Base-by-base conservation (phyloP, 2,329 filamentous ascomycete genomes). In the Lachnellula subtilissima region DNA sequence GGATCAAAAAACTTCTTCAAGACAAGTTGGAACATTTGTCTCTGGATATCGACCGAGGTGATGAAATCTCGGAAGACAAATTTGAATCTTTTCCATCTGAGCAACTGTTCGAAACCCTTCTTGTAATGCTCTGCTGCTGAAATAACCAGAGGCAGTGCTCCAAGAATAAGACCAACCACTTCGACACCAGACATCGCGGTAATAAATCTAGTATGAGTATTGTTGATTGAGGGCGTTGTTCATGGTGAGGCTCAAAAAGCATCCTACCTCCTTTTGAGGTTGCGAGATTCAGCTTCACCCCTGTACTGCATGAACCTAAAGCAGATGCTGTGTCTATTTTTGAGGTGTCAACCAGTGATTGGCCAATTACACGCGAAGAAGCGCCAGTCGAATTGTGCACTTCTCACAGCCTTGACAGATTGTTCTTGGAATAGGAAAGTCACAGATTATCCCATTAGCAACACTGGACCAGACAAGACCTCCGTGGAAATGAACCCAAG, bases 21-120 rank as follows among this genome's bases (percentile, higher is more conserved):
- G 15, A 59, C 54, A 25, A 59, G 43, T 32, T 62, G 54, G 32
- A 66, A 66, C 7, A 66, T 25, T 23, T 62, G 60, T 37, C 60
- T 59, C 39, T 63, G 53, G 12, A 63, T 61, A 48, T 64, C 61
- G 6, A 65, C 56, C 6, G 54, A 48, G 49, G 62, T 59, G 19
- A 67, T 64, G 48, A 67, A 67, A 0, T 35, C 36, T 5, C 59
- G 53, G 17, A 67, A 64, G 2, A 61, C 57, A 8, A 51, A 58
- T 14, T 57, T 58, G 48, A 66, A 66, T 32, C 56, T 51, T n/a
- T 62, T 60, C 64, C 64, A 66, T 52, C 58, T 66, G 19, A 52
- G 14, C 17, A 66, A 39, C 17, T 58, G 56, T 49, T 67, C 65
- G 46, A 61, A 65, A 11, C 65, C 63, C 56, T 66, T 47, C 35